Conservation (phyloP, 306 rosid species). For the Prunus persica region Prunus_persica_NCBIv2 NC_034015.1:2488001-2488500, state of each 20-base stretch:
- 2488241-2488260: slow-evolving; percentile 55
- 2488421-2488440: slow-evolving; percentile 87
- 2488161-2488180: slow-evolving; percentile 22
- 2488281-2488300: slow-evolving; percentile 35
- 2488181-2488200: slow-evolving; percentile 25
- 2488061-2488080: slow-evolving; percentile 20
- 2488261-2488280: slow-evolving; percentile 49
- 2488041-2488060: slow-evolving; percentile 20
- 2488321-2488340: slow-evolving; percentile 22
- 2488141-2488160: slow-evolving; percentile 25
- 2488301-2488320: slow-evolving; percentile 15
- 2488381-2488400: slow-evolving; percentile 29
- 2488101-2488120: slow-evolving; percentile 24
- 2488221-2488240: slow-evolving; percentile 38
- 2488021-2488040: slow-evolving; percentile 26
- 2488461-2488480: slow-evolving; percentile 58
- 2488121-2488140: slow-evolving; percentile 30
- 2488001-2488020: slow-evolving; percentile 45
- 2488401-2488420: slow-evolving; percentile 71
- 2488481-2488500: slow-evolving; percentile 79
- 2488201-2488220: no score
- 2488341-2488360: slow-evolving; percentile 20
- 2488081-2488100: slow-evolving; percentile 36
- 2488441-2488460: slow-evolving; percentile 76
- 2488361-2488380: slow-evolving; percentile 27